Percentiles rank a stretch among this genome's conserved stretches.
Evolutionary conservation across 2,329 filamentous ascomycete species (phyloP).

Genomic region (Cladosporium velox): DNA sequence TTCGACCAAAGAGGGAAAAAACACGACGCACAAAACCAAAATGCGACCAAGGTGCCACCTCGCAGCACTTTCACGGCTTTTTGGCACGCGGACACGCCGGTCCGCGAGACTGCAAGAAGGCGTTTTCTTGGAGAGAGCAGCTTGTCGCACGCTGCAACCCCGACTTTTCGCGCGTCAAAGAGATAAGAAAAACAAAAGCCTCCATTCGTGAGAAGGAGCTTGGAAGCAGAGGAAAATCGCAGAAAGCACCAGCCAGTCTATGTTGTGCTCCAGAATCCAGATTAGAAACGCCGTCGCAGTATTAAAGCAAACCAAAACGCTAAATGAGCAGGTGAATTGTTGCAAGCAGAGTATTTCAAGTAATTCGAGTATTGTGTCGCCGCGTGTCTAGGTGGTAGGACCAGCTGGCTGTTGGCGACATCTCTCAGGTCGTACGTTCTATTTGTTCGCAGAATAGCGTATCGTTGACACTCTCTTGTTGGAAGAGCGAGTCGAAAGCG

Average conservation of each 20-base stretch:
- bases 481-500: background rate
- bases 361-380: background rate
- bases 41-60: background rate
- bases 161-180: constrained; percentile 1
- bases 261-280: constrained; percentile 8
- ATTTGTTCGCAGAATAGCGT: background rate
- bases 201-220: constrained; percentile 9
- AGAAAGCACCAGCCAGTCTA: constrained; percentile 7
- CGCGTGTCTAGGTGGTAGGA: background rate
- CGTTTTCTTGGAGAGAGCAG: background rate
- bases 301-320: constrained; percentile 2
- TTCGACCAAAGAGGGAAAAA: background rate
- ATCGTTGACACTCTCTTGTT: constrained; percentile 4
- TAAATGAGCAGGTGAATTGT: constrained; percentile 14
- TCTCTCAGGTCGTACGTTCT: constrained; percentile 1
- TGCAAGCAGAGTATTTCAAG: background rate
- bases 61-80: background rate
- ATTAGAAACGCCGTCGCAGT: constrained; percentile 13
- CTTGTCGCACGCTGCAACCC: background rate
- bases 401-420: background rate
- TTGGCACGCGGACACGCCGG: background rate
- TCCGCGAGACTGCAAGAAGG: background rate
- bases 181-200: constrained; percentile 9
- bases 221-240: background rate
- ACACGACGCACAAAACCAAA: background rate